Evolutionary conservation across 805 yeast genomes (phyloP).

Genomic region (Pichia exigua): DNA sequence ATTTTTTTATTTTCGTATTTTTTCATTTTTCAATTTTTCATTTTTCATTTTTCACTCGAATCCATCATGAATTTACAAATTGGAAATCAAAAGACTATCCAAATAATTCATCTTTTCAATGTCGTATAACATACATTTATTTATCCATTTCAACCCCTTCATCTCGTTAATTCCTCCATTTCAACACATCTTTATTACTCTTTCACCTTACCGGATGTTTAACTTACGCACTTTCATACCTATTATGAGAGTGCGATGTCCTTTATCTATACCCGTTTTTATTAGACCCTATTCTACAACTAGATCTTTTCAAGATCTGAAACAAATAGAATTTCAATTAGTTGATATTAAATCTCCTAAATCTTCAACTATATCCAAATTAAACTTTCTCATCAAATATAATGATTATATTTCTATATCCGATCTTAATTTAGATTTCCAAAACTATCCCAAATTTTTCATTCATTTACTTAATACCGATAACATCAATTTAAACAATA

Average conservation of each 20-base stretch:
- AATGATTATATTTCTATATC: not conserved
- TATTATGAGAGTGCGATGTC: not conserved
- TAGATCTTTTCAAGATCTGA: not conserved
- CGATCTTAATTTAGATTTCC: slow-evolving; percentile 3
- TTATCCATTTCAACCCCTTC: too few species aligned
- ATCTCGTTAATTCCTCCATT: too few species aligned
- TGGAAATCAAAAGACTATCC: too few species aligned
- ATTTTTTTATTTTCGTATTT: too few species aligned
- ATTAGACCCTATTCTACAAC: not conserved
- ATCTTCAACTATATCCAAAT: not conserved
- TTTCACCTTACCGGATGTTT: not conserved
- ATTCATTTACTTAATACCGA: not conserved
- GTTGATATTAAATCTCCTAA: not conserved
- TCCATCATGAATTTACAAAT: not conserved
- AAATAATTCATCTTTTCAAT: too few species aligned
- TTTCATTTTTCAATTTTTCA: too few species aligned
- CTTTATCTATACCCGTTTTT: not conserved
- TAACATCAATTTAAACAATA: not conserved
- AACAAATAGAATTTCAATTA: not conserved
- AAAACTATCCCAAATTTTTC: not conserved
- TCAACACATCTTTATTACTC: too few species aligned
- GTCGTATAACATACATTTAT: too few species aligned
- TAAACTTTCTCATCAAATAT: not conserved
- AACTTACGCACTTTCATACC: not conserved
- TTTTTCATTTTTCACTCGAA: too few species aligned